Evolutionary conservation across 1,284 basidiomycete species (phyloP).

Genomic region (Laetiporus sulphureus): DNA sequence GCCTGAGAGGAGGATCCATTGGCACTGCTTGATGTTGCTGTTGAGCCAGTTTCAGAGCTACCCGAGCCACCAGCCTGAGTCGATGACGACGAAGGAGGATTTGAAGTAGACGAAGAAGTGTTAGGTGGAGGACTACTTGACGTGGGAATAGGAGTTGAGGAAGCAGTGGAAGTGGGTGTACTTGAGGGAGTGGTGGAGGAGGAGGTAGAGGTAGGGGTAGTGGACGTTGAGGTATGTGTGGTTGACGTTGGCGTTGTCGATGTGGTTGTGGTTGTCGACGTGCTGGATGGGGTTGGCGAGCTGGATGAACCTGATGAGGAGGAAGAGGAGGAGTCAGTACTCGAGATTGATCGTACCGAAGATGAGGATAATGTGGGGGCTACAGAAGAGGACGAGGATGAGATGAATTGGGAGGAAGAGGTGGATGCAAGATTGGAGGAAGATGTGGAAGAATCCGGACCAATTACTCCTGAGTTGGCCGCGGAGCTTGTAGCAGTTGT

Average conservation of each 20-base stretch:
- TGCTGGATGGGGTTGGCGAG: conserved; percentile 2
- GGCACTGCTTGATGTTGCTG: conserved; percentile 2
- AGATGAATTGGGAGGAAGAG: conserved; percentile 10
- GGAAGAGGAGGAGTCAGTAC: conserved; percentile 3
- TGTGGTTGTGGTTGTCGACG: conserved; percentile 5
- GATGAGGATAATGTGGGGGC: conserved; percentile 4
- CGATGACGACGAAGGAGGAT: no score
- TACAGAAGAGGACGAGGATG: conserved; percentile 6
- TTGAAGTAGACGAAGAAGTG: no score
- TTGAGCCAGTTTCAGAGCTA: conserved; percentile 1
- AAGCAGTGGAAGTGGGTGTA: no score
- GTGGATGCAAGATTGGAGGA: conserved; percentile 4
- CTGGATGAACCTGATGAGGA: conserved; percentile 3
- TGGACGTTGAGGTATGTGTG: conserved; percentile 1
- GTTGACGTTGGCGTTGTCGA: no score
- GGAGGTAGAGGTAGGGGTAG: no score
- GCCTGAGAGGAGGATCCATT: neutral
- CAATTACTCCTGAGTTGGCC: conserved; percentile 1
- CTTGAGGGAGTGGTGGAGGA: no score
- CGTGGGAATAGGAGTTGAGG: no score
- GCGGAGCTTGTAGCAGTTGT: neutral
- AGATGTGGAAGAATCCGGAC: conserved; percentile 12
- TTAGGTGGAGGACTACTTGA: no score
- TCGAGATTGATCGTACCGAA: conserved; percentile 1
- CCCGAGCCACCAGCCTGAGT: neutral